These are phyloP conservation scores for Geum urbanum DNA, from an alignment of 306 rosid species.

Conservation along the genomic window DNA sequence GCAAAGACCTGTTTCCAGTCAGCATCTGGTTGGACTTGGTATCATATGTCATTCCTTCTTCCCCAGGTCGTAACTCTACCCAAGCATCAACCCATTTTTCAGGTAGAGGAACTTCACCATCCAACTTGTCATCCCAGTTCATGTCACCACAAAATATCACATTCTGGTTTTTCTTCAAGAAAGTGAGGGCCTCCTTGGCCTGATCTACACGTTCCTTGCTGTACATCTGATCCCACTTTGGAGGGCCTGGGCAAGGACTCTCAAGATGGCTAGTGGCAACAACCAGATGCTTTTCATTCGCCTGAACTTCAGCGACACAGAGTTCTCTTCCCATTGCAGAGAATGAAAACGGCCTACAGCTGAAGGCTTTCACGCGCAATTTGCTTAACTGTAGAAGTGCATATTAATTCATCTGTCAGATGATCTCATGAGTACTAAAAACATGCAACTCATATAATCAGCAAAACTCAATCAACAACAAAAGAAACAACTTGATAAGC, in stretches of 20 bases:
- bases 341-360: conserved; percentile 52
- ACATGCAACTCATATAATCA: conserved; percentile 12
- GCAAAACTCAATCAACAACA: neutral
- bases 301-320: conserved; percentile 59
- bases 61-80: conserved; percentile 56
- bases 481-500: neutral
- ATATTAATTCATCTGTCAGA: conserved; percentile 18
- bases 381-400: conserved; percentile 61
- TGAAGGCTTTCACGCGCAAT: conserved; percentile 62
- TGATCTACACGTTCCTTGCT: conserved; percentile 88
- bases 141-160: conserved; percentile 89
- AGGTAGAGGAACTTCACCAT: conserved; percentile 63
- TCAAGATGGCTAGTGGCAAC: conserved; percentile 95
- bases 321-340: conserved; percentile 88
- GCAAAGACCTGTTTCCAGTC: conserved; percentile 63
- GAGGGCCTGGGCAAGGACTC: conserved; percentile 87
- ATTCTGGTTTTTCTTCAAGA: conserved; percentile 56
- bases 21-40: conserved; percentile 87
- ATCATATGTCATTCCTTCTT: conserved; percentile 88
- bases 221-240: conserved; percentile 89
- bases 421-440: neutral
- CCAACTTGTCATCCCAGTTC: conserved; percentile 93
- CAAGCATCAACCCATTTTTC: conserved; percentile 85
- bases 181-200: conserved; percentile 59
- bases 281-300: conserved; percentile 39